Evolutionary conservation across 2,329 filamentous ascomycete species (phyloP), one percentile per base, ranked within the genome.

Genomic region (Cadophora malorum): DNA sequence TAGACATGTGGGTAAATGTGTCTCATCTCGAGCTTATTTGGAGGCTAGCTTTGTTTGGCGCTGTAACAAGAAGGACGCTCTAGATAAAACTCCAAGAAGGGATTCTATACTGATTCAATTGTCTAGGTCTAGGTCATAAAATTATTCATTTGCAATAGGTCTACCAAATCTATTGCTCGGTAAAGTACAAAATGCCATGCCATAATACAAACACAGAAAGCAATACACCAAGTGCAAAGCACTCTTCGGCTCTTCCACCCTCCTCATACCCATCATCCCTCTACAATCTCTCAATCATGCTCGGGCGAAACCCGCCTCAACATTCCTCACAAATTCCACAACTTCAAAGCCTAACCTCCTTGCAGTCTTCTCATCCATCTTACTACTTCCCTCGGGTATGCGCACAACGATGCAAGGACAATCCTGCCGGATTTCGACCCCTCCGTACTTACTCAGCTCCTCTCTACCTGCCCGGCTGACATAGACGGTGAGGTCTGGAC

Each of bases 291-390:
- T 56, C 58, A 67, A 12, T 59, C 33, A 59, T 9, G 25, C 8
- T 12, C 65, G 62, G 4, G 62, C 62, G 56, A 69, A 66, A 4
- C 70, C 72, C 31, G 35, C 68, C 35, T 75, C 74, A 33, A 75
- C 60, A 55, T 73, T 72, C 53, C 74, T 73, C 3, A 93, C 85
- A 88, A 91, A 96, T 80, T 97, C 94, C 65, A 91, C 87, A 71
- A 97, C 89, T 81, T 97, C 94, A 80, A 97, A 97, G 1, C 89
- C 90, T 61, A 97, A 81, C 70, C 94, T 84, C 68, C 93, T 85
- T 78, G 94, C 83, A 12, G 88, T 89, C 75, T 87, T 90, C 78
- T 92, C 90, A 69, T 90, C 89, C 71, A 93, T 77, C 79, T 75
- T 80, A 76, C 49, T 78, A n/a, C 31, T 31, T 12, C 74, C 79